phyloP scores from a whole-genome alignment of 148 eudicot species.

The Chenopodium quinoa region DNA sequence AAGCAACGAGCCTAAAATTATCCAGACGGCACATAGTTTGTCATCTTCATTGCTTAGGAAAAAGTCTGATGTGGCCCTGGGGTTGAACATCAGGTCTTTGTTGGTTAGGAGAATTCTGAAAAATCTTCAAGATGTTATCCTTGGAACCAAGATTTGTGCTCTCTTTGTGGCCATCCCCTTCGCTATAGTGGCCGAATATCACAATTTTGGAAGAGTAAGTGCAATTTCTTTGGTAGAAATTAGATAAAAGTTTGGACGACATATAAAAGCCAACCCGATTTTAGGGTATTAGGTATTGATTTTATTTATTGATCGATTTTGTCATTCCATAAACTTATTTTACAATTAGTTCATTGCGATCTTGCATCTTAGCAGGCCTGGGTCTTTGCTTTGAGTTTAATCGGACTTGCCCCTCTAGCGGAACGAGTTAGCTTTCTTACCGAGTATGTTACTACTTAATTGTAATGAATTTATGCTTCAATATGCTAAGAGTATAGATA shows the following conservation, averaged over 20 bases:
- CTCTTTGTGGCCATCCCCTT: slow-evolving; percentile 62
- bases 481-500: background rate
- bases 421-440: slow-evolving; percentile 78
- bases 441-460: slow-evolving; percentile 48
- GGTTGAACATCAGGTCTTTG: slow-evolving; percentile 32
- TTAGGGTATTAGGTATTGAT: background rate
- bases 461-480: background rate
- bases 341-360: background rate
- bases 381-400: slow-evolving; percentile 67
- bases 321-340: background rate
- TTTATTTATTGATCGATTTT: background rate
- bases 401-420: slow-evolving; percentile 76
- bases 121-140: slow-evolving; percentile 50
- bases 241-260: background rate
- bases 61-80: slow-evolving; percentile 32
- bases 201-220: slow-evolving; percentile 57
- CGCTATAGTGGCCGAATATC: slow-evolving; percentile 53
- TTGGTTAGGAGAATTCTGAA: slow-evolving; percentile 30
- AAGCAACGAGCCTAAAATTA: slow-evolving; percentile 27
- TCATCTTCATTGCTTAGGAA: slow-evolving; percentile 41
- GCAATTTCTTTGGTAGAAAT: background rate
- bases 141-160: slow-evolving; percentile 63
- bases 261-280: background rate
- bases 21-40: slow-evolving; percentile 40
- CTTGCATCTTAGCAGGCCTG: slow-evolving; percentile 43